A percentile compares a stretch with the other conserved stretches of the same genome.
These are phyloP conservation scores for Apiospora koreana DNA, from an alignment of 2,329 filamentous ascomycete species.

Conservation along the genomic window DNA sequence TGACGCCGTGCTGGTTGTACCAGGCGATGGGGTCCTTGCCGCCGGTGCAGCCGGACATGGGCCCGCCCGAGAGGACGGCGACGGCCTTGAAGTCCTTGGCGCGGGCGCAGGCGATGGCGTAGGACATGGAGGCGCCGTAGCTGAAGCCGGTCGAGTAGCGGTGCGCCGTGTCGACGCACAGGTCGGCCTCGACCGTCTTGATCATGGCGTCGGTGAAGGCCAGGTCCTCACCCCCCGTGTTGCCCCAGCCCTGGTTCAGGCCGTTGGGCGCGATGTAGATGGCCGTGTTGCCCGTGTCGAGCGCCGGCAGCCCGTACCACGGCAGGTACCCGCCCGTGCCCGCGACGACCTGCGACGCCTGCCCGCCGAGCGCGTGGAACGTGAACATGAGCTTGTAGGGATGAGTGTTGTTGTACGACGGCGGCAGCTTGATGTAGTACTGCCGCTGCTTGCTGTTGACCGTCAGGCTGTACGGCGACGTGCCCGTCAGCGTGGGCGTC, in stretches of 20 bases:
- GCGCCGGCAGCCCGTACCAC: neutral
- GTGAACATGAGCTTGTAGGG: conserved; percentile 8
- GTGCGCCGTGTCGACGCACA: conserved; percentile 1
- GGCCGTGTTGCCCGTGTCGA: neutral
- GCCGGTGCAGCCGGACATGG: neutral
- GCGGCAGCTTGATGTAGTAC: conserved; percentile 3
- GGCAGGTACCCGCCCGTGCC: neutral
- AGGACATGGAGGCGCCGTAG: conserved; percentile 9
- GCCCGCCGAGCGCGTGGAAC: neutral
- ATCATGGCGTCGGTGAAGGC: neutral
- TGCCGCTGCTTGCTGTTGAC: conserved; percentile 5
- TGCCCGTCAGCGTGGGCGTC: neutral
- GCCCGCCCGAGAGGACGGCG: neutral
- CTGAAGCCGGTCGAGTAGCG: neutral
- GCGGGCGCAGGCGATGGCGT: conserved; percentile 5
- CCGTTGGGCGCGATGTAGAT: conserved; percentile 8
- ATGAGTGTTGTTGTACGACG: conserved; percentile 1
- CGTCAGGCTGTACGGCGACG: neutral
- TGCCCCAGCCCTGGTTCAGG: conserved; percentile 3
- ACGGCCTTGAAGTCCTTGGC: conserved; percentile 2
- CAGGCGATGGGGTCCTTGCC: conserved; percentile 3
- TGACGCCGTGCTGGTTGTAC: neutral
- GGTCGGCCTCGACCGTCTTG: neutral
- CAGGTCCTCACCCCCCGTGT: neutral
- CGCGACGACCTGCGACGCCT: neutral